Conservation (phyloP, 2,329 filamentous ascomycete species). For the Venturia nashicola region DNA sequence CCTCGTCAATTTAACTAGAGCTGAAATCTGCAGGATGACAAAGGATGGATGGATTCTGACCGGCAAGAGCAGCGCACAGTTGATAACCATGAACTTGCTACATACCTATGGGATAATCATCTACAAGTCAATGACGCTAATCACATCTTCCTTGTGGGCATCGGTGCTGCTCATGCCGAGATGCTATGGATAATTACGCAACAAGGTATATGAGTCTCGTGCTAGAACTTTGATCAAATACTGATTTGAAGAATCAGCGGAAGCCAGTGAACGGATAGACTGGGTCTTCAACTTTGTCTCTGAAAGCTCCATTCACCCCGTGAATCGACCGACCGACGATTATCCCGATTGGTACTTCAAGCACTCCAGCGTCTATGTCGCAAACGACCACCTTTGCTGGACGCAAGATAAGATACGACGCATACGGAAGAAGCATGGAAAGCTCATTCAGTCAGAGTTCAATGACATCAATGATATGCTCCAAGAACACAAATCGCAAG, state of each 20-base stretch:
- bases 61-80: constrained; percentile 22
- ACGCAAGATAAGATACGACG: constrained; percentile 46
- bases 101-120: constrained; percentile 95
- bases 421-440: constrained; percentile 45
- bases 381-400: constrained; percentile 63
- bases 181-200: background rate
- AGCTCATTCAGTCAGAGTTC: constrained; percentile 33
- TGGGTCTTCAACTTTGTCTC: constrained; percentile 74
- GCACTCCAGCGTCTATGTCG: constrained; percentile 69
- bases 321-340: constrained; percentile 54
- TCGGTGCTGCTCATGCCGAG: constrained; percentile 54
- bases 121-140: constrained; percentile 55
- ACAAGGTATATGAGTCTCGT: background rate
- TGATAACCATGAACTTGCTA: constrained; percentile 57
- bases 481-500: constrained; percentile 36
- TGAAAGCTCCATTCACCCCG: constrained; percentile 58
- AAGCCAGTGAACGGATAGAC: constrained; percentile 30
- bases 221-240: too few relatives aligned
- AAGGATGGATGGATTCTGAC: constrained; percentile 23
- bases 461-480: constrained; percentile 45
- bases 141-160: constrained; percentile 73
- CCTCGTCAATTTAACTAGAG: background rate
- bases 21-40: constrained; percentile 12
- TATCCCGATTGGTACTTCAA: constrained; percentile 73
- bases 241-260: background rate